Base-by-base conservation (phyloP, 1,139 yeast genomes). In the Nakaseomyces kungkrabaensis region DNA sequence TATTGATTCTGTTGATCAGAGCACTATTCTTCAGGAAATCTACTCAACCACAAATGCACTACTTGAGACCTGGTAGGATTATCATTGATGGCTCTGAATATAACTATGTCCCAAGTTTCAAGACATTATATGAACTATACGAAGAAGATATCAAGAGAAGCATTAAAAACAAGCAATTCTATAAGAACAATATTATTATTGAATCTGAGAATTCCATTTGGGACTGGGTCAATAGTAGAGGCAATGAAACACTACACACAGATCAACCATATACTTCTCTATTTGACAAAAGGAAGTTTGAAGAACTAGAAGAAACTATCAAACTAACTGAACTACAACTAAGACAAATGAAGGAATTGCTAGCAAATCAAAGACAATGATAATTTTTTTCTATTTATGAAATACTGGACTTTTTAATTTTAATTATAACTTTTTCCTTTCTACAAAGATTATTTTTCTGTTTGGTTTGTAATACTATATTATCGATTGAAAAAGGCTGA, bases 141-240 rank as follows among this genome's bases (percentile, higher is more conserved):
- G 68, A 69, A 48, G 68, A 70, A 51, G 65, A 63, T 11, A 57
- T 65, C 43, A 56, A 65, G 48, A 37, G 31, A 25, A 32, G 24
- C 24, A 43, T 38, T 13, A 68, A 48, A 58, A 72, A 48, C 5
- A 50, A 31, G 4, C 48, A 45, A 13, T 45, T 45, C 10, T 40
- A 43, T 17, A 46, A 32, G 6, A 53, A 53, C 26, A 47, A 59
- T 44, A 43, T 61, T 13, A 49, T 47, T 29, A 13, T 50, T 54
- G 72, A 75, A 51, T 78, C 81, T 52, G 95, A 88, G 65, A 74
- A 76, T 34, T 76, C 77, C 41, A 66, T 89, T 50, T 89, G 96
- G 96, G 75, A 79, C 47, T 89, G 96, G 96, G 75, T 88, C 43
- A 78, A 80, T 50, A 76, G 76, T 45, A 74, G 85, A 48, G 75